These are phyloP conservation scores for Cladophialophora exuberans DNA, from an alignment of 2,329 filamentous ascomycete genomes.

Conservation along the genomic window DNA sequence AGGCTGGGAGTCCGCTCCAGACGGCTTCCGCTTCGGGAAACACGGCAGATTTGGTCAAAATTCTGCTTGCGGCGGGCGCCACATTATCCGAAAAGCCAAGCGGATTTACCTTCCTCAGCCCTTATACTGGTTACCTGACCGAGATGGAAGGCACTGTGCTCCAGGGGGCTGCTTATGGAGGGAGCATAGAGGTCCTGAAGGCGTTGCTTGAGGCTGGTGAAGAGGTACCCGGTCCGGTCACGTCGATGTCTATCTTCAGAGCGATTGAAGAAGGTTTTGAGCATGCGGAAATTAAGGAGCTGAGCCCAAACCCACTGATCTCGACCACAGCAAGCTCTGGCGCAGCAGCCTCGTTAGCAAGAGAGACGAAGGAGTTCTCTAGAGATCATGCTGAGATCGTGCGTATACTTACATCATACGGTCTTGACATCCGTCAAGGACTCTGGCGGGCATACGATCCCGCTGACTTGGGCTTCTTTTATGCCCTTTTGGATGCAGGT, in stretches of 20 bases:
- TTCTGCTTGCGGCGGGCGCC: neutral
- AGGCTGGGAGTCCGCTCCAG: neutral
- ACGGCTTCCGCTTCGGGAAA: neutral
- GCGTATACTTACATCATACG: neutral
- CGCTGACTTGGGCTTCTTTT: neutral
- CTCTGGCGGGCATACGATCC: neutral
- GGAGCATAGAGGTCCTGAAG: slow-evolving; percentile 15
- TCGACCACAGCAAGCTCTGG: neutral
- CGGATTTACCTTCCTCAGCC: neutral
- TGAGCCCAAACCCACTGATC: neutral
- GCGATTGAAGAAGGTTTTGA: neutral
- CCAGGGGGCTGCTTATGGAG: slow-evolving; percentile 13
- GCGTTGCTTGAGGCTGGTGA: slow-evolving; percentile 16
- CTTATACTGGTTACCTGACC: neutral
- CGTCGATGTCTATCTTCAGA: neutral
- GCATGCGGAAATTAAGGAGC: neutral
- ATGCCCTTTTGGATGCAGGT: neutral
- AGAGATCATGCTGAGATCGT: neutral
- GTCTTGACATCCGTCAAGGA: neutral
- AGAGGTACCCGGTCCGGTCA: neutral
- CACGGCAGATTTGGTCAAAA: neutral
- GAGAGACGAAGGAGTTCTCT: too few relatives aligned
- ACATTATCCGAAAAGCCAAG: neutral
- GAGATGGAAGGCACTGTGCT: slow-evolving; percentile 17
- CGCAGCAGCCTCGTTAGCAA: too few relatives aligned